Base-by-base conservation (phyloP, 148 eudicot genomes). In the Dianthus caryophyllus region DNA sequence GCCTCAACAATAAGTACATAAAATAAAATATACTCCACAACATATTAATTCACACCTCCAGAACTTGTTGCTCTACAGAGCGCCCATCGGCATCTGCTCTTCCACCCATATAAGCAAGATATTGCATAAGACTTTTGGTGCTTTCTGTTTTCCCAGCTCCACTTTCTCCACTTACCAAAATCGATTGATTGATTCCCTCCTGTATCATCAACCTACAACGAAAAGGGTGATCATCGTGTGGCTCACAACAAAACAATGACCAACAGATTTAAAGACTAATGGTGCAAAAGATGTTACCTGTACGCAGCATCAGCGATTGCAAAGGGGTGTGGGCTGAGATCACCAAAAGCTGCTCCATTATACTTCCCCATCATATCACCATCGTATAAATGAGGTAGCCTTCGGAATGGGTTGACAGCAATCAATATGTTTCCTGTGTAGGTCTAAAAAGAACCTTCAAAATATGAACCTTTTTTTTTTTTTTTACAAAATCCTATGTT, bases 251-350 rank as follows among this genome's bases (percentile, higher is more conserved):
- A 52, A 59, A 75, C 30, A 57, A 67, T 2, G 46, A 61, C 16
- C 60, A 73, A 51, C 56, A 36, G 63, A 21, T 10, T 51, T 72
- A 16, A 68, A 65, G 53, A 52, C 26, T 65, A 39, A 36, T 44
- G 51, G 66, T 16, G 65, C 6, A 26, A 51, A 60, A 56, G 62
- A 63, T 36, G 39, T 71, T 76, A 81, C 99, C 97, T 90, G 82
- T 90, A 94, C 71, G 99, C 96, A 61, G 85, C 77, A 73, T 94
- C 97, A 43, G 97, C 97, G 78, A 94, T 88, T 63, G 99, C 99
- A 86, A 86, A 94, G 41, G 96, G 99, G 73, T 94, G 99, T 7
- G 99, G 99, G 51, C 79, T 85, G 61, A 88, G 74, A 71, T 90
- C 99, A 22, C 96, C 97, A 72, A 94, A 50, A 53, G 81, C 82